Percentiles rank a stretch among this genome's conserved stretches.
These are phyloP conservation scores for Periconia macrospinosa DNA, from an alignment of 2,329 filamentous ascomycete species.

Conservation along the genomic window DNA sequence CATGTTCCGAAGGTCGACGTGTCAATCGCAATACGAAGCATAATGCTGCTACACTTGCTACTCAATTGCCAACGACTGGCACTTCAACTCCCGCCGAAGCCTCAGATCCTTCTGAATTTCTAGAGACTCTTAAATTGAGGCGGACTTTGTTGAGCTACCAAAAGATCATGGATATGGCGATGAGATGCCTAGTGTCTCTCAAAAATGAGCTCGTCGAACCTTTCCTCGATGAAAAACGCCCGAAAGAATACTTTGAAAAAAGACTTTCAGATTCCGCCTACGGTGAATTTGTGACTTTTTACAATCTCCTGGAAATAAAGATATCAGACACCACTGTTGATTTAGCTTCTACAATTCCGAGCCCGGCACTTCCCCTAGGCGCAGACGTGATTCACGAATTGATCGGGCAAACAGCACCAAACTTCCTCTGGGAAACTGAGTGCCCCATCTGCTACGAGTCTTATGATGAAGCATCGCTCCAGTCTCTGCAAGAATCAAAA, in stretches of 20 bases:
- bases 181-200: not conserved
- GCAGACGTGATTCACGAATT: not conserved
- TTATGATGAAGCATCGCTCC: not conserved
- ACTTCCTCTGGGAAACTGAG: not conserved
- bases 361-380: not conserved
- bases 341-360: not conserved
- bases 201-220: not conserved
- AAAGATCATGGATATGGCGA: slow-evolving; percentile 1
- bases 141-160: slow-evolving; percentile 1
- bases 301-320: not conserved
- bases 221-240: not conserved
- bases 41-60: not conserved
- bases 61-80: not conserved
- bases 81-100: not conserved
- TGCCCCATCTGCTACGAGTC: slow-evolving; percentile 2
- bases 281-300: not conserved
- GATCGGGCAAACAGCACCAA: not conserved
- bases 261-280: not conserved
- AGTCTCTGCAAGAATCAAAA: not conserved
- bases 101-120: not conserved
- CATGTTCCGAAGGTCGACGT: slow-evolving; percentile 9
- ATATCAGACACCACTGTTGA: not conserved
- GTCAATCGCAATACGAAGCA: slow-evolving; percentile 3
- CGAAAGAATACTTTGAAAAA: not conserved
- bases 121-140: not conserved